Percentiles rank a stretch among this genome's conserved stretches.
phyloP scores from a whole-genome alignment of 768 basidiomycete species.

The Crucibulum laeve region DNA sequence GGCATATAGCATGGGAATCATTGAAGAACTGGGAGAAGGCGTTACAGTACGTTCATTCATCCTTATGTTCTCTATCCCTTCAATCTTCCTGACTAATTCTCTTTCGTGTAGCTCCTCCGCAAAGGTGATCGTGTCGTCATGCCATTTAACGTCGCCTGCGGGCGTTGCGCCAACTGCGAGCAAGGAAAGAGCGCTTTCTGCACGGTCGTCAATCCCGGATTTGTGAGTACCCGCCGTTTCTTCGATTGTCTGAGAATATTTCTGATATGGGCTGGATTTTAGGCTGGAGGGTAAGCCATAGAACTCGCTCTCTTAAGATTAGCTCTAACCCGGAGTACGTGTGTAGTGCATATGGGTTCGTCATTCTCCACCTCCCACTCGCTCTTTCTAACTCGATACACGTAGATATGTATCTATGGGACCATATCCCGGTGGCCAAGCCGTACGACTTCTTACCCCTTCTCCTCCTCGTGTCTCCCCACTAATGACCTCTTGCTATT shows the following conservation, averaged over 20 bases:
- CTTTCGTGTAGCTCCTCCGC: slow-evolving; percentile 34
- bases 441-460: slow-evolving; percentile 26
- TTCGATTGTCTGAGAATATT: not conserved
- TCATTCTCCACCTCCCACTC: not conserved
- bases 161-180: slow-evolving; percentile 54
- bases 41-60: slow-evolving; percentile 29
- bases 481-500: not conserved
- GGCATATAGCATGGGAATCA: slow-evolving; percentile 40
- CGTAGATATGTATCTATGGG: slow-evolving; percentile 53
- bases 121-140: slow-evolving; percentile 58
- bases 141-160: slow-evolving; percentile 58
- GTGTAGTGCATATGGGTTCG: slow-evolving; percentile 41
- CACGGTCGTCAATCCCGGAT: slow-evolving; percentile 54
- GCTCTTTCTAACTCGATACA: not conserved
- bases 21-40: slow-evolving; percentile 43
- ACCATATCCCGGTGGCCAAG: slow-evolving; percentile 51
- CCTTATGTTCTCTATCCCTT: not conserved
- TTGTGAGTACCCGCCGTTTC: slow-evolving; percentile 27
- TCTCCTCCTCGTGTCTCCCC: not conserved
- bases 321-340: not conserved
- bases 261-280: not conserved
- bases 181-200: slow-evolving; percentile 50
- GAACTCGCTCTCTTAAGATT: not conserved
- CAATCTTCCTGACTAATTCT: not conserved
- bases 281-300: slow-evolving; percentile 42